These are phyloP conservation scores for Eutrema heterophyllum DNA, from an alignment of 345 rosid genomes.

Conservation along the genomic window DNA sequence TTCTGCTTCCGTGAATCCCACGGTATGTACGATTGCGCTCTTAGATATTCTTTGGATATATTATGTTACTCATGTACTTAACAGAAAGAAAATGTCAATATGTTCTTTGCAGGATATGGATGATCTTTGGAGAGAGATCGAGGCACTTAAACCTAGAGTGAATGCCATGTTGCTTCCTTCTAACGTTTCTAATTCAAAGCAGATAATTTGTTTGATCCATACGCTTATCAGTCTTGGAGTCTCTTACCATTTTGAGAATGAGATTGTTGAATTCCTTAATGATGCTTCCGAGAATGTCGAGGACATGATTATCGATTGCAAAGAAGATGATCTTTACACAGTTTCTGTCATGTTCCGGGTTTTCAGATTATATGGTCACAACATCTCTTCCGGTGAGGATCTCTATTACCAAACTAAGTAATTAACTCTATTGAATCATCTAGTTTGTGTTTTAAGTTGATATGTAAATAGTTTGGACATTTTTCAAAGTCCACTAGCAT, in stretches of 20 bases:
- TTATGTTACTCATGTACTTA: too few species aligned
- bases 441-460: neutral
- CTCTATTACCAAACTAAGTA: neutral
- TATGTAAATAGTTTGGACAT: too few species aligned
- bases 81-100: too few species aligned
- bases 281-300: neutral
- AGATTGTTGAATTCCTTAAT: neutral
- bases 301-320: neutral
- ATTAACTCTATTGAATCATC: neutral
- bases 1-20: too few species aligned
- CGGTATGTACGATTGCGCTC: too few species aligned
- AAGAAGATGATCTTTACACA: neutral
- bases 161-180: neutral
- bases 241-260: constrained; percentile 1
- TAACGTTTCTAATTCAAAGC: neutral
- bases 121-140: neutral
- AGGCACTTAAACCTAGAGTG: neutral
- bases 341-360: neutral
- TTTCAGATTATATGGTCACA: neutral
- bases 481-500: too few species aligned
- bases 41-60: too few species aligned
- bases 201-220: neutral
- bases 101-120: neutral
- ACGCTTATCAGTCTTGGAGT: neutral
- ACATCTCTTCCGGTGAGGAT: neutral